Evolutionary conservation across 2,329 filamentous ascomycete genomes (phyloP).

Genomic region (Rugonectria rugulosa): DNA sequence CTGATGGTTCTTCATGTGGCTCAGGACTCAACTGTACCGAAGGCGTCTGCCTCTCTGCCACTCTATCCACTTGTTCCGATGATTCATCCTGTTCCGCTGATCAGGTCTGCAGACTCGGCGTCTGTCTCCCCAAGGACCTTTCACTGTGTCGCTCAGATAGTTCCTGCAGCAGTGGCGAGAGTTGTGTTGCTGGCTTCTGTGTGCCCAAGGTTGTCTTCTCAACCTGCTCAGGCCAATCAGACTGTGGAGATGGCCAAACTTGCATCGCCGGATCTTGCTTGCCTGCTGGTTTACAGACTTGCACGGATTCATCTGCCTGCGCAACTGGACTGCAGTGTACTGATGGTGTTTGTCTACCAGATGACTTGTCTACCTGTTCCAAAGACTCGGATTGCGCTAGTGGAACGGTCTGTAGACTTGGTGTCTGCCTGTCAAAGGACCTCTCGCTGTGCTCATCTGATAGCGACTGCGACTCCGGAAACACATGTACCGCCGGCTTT

Average conservation of each 20-base stretch:
- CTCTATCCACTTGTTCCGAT: neutral
- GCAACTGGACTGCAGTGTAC: conserved; percentile 2
- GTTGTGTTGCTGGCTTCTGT: conserved; percentile 3
- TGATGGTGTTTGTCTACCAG: conserved; percentile 10
- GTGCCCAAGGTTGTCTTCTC: conserved; percentile 1
- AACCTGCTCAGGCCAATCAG: neutral
- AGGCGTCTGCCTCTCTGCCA: conserved; percentile 1
- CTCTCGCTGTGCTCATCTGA: neutral
- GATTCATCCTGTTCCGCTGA: neutral
- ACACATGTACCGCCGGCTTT: neutral
- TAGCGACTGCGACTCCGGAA: neutral
- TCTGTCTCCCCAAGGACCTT: neutral
- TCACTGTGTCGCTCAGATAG: neutral
- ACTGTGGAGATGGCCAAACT: neutral
- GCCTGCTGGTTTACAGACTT: neutral
- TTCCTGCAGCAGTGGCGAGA: neutral
- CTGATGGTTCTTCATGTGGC: neutral
- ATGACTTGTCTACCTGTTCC: neutral
- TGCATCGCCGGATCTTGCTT: conserved; percentile 8
- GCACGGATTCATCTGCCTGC: neutral
- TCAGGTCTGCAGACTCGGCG: neutral
- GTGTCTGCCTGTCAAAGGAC: neutral
- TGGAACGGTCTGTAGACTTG: neutral
- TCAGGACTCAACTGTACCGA: neutral
- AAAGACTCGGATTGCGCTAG: neutral